Evolutionary conservation across 768 basidiomycete genomes (phyloP), one percentile per base, ranked within the genome.

Genomic region (Leccinum olivaceopallidum): DNA sequence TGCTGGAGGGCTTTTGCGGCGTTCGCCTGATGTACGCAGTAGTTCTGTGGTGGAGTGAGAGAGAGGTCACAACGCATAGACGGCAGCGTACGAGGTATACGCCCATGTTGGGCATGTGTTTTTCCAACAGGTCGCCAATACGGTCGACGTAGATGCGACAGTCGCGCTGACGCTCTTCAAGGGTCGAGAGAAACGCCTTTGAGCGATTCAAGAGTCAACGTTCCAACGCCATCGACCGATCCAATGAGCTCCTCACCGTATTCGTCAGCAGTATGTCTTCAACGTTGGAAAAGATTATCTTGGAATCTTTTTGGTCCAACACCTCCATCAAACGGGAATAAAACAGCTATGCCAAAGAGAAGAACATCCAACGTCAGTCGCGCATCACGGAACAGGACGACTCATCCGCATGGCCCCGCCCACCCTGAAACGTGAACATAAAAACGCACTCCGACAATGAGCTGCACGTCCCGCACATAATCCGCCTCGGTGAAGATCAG

Each of bases 181-280:
- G 80, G 18, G 86, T 87, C 63, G 93, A 95, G 59, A 95, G 76
- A 71, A 98, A 94, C 0, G 87, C 82, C 90, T 91, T 56, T 9
- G 20, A 56, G 3, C 4, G 10, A 42, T 47, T 42, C 53, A 3
- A 22, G 55, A 16, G 18, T 50, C 50, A 58, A 18, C 4, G 9
- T 20, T 44, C 26, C 4, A 32, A 7, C 22, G 8, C 10, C 2
- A 48, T 10, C 6, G 49, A 54, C 18, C 34, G 6, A 24, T n/a
- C 12, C 12, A 34, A 59, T 12, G 16, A 32, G 18, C n/a, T 8
- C 65, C 85, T 62, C 67, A 90, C 92, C 12, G 93, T 96, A 66
- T 96, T 95, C 47, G 86, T 89, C 32, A 98, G 75, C 4, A 98
- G 78, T 53, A 98, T 87, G 66, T 98, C 95, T 70, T 98, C 95